Conservation (phyloP, 306 rosid species). For the Medicago lupulina region DNA sequence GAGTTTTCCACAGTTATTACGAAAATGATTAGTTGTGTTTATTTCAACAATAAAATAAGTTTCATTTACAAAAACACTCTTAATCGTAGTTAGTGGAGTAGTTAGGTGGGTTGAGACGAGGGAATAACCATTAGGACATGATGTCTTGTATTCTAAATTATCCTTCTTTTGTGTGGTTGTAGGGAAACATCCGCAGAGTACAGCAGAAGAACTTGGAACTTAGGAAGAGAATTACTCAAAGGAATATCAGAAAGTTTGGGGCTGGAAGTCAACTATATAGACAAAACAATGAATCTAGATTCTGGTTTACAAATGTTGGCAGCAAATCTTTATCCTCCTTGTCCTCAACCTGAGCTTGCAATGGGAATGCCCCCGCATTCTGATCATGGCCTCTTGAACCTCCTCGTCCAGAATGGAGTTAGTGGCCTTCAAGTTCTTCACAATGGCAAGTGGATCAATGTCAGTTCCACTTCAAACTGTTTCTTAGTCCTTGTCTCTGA, state of each 20-base stretch:
- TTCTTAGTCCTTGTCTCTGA: slow-evolving; percentile 59
- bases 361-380: slow-evolving; percentile 80
- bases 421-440: slow-evolving; percentile 69
- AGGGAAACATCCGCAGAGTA: slow-evolving; percentile 54
- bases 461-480: slow-evolving; percentile 55
- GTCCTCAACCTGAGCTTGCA: slow-evolving; percentile 72
- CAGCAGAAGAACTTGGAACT: slow-evolving; percentile 45
- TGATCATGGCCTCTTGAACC: slow-evolving; percentile 66
- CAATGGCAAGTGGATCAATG: slow-evolving; percentile 65
- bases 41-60: too few relatives aligned
- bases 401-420: slow-evolving; percentile 62
- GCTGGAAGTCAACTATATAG: slow-evolving; percentile 46
- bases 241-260: slow-evolving; percentile 68
- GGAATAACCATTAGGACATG: neutral
- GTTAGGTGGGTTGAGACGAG: too few relatives aligned
- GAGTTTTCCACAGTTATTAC: too few relatives aligned
- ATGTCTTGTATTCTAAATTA: neutral
- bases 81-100: too few relatives aligned
- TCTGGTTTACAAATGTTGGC: slow-evolving; percentile 49
- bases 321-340: slow-evolving; percentile 69
- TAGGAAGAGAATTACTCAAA: slow-evolving; percentile 55
- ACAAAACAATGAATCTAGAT: slow-evolving; percentile 48
- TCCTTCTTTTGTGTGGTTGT: neutral
- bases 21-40: too few relatives aligned
- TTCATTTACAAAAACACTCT: too few relatives aligned